Evolutionary conservation across 1,139 yeast species (phyloP).

Genomic region (Yamadazyma atmosphaerica): DNA sequence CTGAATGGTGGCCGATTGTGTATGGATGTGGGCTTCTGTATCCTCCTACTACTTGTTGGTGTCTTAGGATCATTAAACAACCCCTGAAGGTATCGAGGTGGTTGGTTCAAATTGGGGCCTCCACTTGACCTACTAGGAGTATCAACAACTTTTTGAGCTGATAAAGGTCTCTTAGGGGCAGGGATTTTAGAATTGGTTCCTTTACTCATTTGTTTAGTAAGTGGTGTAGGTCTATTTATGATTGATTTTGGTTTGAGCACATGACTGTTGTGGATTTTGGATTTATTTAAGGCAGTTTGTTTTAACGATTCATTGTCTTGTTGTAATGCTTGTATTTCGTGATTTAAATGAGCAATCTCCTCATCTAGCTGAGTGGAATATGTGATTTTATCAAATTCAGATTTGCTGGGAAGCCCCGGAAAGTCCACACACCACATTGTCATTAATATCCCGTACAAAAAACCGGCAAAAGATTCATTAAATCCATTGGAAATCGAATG

Average conservation of each 20-base stretch:
- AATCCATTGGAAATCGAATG: slow-evolving; percentile 49
- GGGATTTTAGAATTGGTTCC: neutral
- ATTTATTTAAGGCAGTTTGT: slow-evolving; percentile 18
- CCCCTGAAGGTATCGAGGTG: slow-evolving; percentile 46
- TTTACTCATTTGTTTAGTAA: too few relatives aligned
- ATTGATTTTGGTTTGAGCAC: slow-evolving; percentile 11
- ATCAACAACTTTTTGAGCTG: neutral
- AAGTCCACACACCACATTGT: slow-evolving; percentile 70
- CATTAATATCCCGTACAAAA: slow-evolving; percentile 60
- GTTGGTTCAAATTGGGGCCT: slow-evolving; percentile 44
- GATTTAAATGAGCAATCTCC: slow-evolving; percentile 23
- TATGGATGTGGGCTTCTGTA: slow-evolving; percentile 3
- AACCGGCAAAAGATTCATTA: slow-evolving; percentile 63
- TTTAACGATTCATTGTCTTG: slow-evolving; percentile 29
- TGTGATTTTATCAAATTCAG: slow-evolving; percentile 35
- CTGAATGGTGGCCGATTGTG: slow-evolving; percentile 23
- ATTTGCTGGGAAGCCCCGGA: slow-evolving; percentile 40
- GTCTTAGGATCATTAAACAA: slow-evolving; percentile 28
- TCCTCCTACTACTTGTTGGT: slow-evolving; percentile 6
- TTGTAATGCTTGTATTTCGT: slow-evolving; percentile 22
- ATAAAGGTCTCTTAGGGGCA: neutral
- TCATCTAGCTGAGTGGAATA: slow-evolving; percentile 26
- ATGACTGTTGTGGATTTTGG: slow-evolving; percentile 6
- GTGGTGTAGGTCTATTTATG: slow-evolving; percentile 1
- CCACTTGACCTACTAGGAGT: neutral